Conservation (phyloP, 108 stramenopile species). For the Cyclotella cryptica region DNA sequence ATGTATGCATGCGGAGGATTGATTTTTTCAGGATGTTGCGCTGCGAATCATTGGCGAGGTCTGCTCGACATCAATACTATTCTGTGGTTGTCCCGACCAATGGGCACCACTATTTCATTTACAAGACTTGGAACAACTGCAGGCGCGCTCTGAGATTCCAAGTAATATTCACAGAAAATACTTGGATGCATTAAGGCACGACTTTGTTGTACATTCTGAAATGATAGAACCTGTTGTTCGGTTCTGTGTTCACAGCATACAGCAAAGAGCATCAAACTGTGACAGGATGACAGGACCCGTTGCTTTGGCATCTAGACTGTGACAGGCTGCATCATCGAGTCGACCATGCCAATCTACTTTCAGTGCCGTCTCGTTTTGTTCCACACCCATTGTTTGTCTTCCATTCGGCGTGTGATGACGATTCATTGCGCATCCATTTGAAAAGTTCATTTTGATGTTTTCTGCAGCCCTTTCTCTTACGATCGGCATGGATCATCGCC, state of each 20-base stretch:
- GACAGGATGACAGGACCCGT: no score
- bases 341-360: no score
- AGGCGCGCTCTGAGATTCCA: constrained; percentile 31
- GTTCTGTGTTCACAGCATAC: constrained; percentile 45
- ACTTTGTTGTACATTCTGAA: constrained; percentile 57
- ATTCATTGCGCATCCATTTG: no score
- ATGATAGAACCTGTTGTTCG: constrained; percentile 49
- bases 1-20: not conserved
- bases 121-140: constrained; percentile 49
- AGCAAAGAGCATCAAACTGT: not conserved
- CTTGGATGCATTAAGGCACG: constrained; percentile 52
- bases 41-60: constrained; percentile 44
- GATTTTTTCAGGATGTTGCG: constrained; percentile 39
- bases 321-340: no score
- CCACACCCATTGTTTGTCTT: no score
- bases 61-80: constrained; percentile 64
- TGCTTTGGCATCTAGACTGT: no score
- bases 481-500: no score
- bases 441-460: no score
- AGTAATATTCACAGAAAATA: constrained; percentile 44
- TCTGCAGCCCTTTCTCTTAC: no score
- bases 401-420: no score
- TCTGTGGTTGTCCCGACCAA: constrained; percentile 67
- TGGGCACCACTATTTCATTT: constrained; percentile 76
- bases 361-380: no score